Evolutionary conservation across 148 eudicot genomes (phyloP).

Genomic region (Nepenthes mirabilis): DNA sequence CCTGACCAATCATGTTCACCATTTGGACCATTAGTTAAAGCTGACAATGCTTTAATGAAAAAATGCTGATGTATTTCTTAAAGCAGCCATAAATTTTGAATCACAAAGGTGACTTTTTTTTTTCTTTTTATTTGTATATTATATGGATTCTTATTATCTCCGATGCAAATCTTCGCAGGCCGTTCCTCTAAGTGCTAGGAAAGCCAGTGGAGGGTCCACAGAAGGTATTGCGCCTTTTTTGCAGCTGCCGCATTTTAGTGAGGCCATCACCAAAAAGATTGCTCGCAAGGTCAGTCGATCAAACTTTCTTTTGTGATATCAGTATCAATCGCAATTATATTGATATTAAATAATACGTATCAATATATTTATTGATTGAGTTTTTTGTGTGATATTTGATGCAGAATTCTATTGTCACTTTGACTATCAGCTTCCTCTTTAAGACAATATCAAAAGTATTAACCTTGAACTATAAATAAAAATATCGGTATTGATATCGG

Average conservation of each 20-base stretch:
- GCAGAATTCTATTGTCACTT: no score
- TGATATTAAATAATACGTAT: no score
- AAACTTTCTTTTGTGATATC: neutral
- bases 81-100: neutral
- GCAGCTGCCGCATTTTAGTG: constrained; percentile 93
- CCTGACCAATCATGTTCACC: no score
- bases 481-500: no score
- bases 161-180: constrained; percentile 36
- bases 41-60: neutral
- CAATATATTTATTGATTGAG: no score
- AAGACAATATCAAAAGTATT: no score
- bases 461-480: no score
- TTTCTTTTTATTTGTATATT: neutral
- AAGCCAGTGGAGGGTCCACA: constrained; percentile 54
- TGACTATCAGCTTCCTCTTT: no score
- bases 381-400: no score
- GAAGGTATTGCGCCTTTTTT: constrained; percentile 88
- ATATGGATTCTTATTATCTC: neutral
- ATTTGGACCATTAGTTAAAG: no score
- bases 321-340: no score
- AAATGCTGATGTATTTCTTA: neutral
- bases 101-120: neutral
- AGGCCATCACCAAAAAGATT: constrained; percentile 58
- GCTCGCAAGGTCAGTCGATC: constrained; percentile 56
- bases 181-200: constrained; percentile 87